Evolutionary conservation across 768 basidiomycete species (phyloP), one percentile per base, ranked within the genome.

Genomic region (Coprinopsis marcescibilis): DNA sequence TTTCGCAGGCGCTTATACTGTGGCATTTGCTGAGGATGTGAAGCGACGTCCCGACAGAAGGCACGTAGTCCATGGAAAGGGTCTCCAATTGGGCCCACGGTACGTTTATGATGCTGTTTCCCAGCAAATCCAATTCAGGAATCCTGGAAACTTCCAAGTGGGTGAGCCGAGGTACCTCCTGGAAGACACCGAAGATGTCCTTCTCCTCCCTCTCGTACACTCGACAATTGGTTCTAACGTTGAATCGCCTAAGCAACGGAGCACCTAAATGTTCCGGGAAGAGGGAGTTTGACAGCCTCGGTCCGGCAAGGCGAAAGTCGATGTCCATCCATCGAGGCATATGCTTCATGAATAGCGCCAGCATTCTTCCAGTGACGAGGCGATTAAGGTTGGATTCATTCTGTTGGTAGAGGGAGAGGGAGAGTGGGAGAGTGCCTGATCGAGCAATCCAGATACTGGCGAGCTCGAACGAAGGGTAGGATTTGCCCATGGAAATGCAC

Each of bases 31-130:
- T 53, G 45, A 68, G 59, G 47, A 65, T 56, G 30, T 51, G 57
- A 21, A 65, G 51, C 10, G 56, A 57, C 12, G 63, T 59, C 37
- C 58, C 59, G 51, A 58, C 50, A 15, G 57, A 59, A 19, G 59
- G 56, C 25, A 63, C 49, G 46, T 60, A 62, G 21, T 60, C 60
- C 27, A 65, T 51, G 8, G 57, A 54, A 8, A 61, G 51, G 3
- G 57, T 48, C 8, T 53, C 52, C 3, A 69, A 52, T 37, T 67
- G 67, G 11, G 44, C 52, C 65, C 65, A 68, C 14, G 65, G 64
- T 20, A 68, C 57, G 23, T 52, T 51, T 8, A 59, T 52, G 21
- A 56, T 46, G 36, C 52, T 57, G 39, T 56, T 48, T 25, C 55
- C 58, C 12, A 55, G 51, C 25, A 65, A 48, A 44, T 52, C 55